Base-by-base conservation (phyloP, 2,329 filamentous ascomycete genomes). In the Microdochium nivale region DNA sequence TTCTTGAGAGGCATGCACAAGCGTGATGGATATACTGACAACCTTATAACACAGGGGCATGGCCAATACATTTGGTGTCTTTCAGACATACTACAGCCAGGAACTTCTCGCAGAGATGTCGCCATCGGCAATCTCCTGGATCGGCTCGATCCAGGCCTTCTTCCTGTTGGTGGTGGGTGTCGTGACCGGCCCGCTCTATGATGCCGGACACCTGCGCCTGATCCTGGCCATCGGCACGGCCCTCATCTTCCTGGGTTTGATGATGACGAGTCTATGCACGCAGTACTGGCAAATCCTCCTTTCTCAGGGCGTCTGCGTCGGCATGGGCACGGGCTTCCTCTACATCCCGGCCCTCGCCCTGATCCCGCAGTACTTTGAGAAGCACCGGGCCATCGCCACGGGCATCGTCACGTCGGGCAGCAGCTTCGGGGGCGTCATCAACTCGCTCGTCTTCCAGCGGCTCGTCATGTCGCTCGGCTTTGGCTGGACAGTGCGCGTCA, bases 351-450 rank as follows among this genome's bases (percentile, higher is more conserved):
- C 62, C 25, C 61, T 74, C 2, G 67, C 70, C 9, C 59, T 75
- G 35, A 59, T 75, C 3, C 58, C 65, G 0, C 64, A 67, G 32
- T 75, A 72, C 57, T 75, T 75, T 54, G 51, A 55, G 9, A 64
- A 58, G 43, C 66, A 65, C 51, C 62, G 68, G 16, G 68, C 70
- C 10, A 58, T 73, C 7, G 75, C 71, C 8, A 68, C 70, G 47
- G 73, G 72, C 0, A 61, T 76, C 14, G 69, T 70, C 1, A 65
- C 70, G 0, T 65, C 66, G 0, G 75, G 74, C 0, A 68, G 69
- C 35, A 66, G 67, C 13, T 54, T 72, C 9, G 71, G 70, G 19
- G 67, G 65, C 10, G 64, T 69, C 14, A 32, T 71, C 13, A 70
- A 70, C 51, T 66, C 70, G 1, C 59, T 72, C 43, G 55, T 71